Conservation (phyloP, 2,329 filamentous ascomycete species). For the Pseudogymnoascus verrucosus region DNA sequence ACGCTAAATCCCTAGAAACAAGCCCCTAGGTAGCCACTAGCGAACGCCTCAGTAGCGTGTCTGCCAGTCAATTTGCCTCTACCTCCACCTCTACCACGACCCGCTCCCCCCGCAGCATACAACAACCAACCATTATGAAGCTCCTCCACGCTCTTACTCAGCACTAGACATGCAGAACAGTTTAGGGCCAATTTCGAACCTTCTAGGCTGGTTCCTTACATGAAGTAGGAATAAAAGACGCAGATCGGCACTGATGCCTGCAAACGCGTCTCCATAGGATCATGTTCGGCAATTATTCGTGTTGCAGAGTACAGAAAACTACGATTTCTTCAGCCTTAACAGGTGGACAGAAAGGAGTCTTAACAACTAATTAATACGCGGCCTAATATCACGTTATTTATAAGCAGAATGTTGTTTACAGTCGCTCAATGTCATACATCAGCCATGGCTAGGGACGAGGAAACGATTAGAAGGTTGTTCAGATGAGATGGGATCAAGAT, state of each 20-base stretch:
- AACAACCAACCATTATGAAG: not conserved
- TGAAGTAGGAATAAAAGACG: not conserved
- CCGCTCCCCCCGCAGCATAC: slow-evolving; percentile 19
- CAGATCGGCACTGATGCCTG: not conserved
- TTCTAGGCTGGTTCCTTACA: not conserved
- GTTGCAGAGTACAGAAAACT: not conserved
- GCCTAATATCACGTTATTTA: not conserved
- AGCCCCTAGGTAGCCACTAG: slow-evolving; percentile 32
- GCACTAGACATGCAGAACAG: not conserved
- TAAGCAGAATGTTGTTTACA: not conserved
- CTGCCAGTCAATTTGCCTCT: slow-evolving; percentile 7
- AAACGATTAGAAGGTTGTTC: not conserved
- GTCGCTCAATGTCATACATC: not conserved
- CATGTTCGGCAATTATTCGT: not conserved
- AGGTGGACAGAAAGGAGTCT: not conserved
- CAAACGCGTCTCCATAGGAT: not conserved
- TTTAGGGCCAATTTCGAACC: not conserved
- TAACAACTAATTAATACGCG: not conserved
- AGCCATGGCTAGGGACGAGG: not conserved
- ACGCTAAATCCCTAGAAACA: not conserved
- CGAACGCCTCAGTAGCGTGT: slow-evolving; percentile 21
- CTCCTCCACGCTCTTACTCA: not conserved
- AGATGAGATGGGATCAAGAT: not conserved
- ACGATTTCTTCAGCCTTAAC: not conserved
- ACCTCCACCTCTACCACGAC: not conserved